Percentiles rank a stretch among this genome's conserved stretches.
Conservation (phyloP, 2,329 filamentous ascomycete genomes). For the Blumeria graminis region DNA sequence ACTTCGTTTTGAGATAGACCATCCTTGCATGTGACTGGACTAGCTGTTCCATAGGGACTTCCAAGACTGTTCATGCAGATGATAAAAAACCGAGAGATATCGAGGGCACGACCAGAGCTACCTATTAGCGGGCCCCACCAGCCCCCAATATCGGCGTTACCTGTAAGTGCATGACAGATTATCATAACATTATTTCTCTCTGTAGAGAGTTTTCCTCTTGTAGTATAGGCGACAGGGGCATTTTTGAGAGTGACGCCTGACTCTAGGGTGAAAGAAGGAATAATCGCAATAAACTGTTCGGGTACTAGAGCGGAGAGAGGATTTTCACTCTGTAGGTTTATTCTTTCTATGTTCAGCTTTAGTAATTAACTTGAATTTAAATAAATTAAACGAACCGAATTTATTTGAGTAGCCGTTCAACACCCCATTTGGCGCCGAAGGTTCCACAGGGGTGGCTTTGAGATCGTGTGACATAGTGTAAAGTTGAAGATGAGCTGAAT, state of each 20-base stretch:
- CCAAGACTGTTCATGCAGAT: constrained; percentile 71
- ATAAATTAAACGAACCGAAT: neutral
- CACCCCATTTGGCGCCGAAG: too few species aligned
- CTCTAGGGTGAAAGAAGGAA: constrained; percentile 80
- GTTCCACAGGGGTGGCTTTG: too few species aligned
- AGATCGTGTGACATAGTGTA: too few species aligned
- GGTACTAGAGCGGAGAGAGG: constrained; percentile 70
- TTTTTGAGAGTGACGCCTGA: constrained; percentile 68
- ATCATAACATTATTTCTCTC: constrained; percentile 44
- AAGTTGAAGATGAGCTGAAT: too few species aligned
- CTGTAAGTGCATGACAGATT: constrained; percentile 65
- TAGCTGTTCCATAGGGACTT: constrained; percentile 70
- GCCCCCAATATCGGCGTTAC: constrained; percentile 62
- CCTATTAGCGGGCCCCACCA: constrained; percentile 76
- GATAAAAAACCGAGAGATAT: constrained; percentile 62
- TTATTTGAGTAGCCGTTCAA: too few species aligned
- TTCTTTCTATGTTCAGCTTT: neutral
- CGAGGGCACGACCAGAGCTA: constrained; percentile 54
- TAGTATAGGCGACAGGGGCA: constrained; percentile 45
- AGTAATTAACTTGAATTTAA: neutral
- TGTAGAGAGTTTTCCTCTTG: constrained; percentile 33
- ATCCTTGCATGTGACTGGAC: constrained; percentile 70
- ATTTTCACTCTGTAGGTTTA: constrained; percentile 58
- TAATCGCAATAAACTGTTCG: constrained; percentile 64
- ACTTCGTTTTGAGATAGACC: constrained; percentile 47